Percentiles rank a stretch among this genome's conserved stretches.
Evolutionary conservation across 2,329 filamentous ascomycete genomes (phyloP).

Genomic region (Apiospora kogelbergensis): DNA sequence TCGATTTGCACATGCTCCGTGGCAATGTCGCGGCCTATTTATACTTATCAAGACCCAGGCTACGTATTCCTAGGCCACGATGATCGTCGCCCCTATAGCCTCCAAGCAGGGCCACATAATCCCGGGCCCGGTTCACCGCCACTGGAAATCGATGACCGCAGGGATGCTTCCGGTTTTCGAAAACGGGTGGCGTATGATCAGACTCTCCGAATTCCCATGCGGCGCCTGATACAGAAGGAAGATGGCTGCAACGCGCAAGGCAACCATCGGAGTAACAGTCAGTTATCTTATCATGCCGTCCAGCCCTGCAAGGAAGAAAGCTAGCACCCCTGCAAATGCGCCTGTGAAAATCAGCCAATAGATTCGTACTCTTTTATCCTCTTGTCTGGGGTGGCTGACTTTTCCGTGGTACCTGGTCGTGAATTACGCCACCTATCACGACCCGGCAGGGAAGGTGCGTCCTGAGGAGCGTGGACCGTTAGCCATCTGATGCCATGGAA

Average conservation of each 20-base stretch:
- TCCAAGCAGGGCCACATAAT: not conserved
- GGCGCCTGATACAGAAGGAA: not conserved
- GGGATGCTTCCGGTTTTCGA: not conserved
- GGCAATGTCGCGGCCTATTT: not conserved
- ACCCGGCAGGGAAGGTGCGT: not conserved
- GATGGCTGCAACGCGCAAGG: not conserved
- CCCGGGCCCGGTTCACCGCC: not conserved
- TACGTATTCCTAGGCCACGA: not conserved
- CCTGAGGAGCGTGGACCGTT: not conserved
- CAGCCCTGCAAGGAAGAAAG: not conserved
- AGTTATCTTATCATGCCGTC: not conserved
- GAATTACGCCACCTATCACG: not conserved
- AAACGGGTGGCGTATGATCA: not conserved
- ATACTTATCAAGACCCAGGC: not conserved
- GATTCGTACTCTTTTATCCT: not conserved
- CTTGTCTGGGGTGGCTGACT: not conserved
- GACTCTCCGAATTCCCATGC: not conserved
- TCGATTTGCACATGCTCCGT: no score
- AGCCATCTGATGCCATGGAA: not conserved
- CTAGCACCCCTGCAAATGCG: not conserved
- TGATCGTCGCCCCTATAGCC: not conserved
- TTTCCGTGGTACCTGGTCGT: not conserved
- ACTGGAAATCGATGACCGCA: not conserved
- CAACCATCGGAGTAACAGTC: not conserved
- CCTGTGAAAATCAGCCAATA: not conserved